Conservation (phyloP, 768 basidiomycete species). For the Leccinum fibrillosum region DNA sequence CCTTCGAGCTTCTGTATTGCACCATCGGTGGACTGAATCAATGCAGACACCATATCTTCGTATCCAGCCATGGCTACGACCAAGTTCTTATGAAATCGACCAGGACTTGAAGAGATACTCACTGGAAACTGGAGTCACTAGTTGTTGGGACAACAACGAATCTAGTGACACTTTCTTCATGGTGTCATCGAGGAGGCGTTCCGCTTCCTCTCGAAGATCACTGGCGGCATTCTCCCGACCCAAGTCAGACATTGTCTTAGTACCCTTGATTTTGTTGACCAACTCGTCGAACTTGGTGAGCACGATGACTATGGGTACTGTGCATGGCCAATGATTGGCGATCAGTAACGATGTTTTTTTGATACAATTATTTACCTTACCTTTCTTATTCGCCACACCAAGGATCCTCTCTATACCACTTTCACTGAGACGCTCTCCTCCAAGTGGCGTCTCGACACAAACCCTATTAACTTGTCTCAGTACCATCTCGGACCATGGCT, state of each 20-base stretch:
- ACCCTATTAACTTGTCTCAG: background rate
- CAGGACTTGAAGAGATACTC: background rate
- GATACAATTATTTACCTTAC: background rate
- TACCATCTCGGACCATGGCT: background rate
- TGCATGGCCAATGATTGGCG: no score
- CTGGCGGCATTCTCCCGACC: background rate
- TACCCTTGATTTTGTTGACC: background rate
- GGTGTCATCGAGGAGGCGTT: background rate
- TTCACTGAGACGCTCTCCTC: constrained; percentile 6
- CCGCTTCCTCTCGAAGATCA: constrained; percentile 1
- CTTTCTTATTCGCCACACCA: constrained; percentile 3
- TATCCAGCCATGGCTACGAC: background rate
- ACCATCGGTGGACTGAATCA: constrained; percentile 4
- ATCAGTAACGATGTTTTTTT: background rate
- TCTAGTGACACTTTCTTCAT: constrained; percentile 2
- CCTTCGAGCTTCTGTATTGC: constrained; percentile 1
- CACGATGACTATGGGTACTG: constrained; percentile 5
- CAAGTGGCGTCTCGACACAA: constrained; percentile 5
- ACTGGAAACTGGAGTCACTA: constrained; percentile 3
- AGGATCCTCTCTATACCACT: constrained; percentile 8
- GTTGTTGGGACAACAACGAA: constrained; percentile 3
- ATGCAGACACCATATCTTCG: constrained; percentile 1
- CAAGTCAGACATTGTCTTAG: no score
- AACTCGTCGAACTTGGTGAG: constrained; percentile 7
- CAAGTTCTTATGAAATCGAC: background rate